phyloP scores from a whole-genome alignment of 2,329 filamentous ascomycete genomes.

The Colletotrichum sp. region DNA sequence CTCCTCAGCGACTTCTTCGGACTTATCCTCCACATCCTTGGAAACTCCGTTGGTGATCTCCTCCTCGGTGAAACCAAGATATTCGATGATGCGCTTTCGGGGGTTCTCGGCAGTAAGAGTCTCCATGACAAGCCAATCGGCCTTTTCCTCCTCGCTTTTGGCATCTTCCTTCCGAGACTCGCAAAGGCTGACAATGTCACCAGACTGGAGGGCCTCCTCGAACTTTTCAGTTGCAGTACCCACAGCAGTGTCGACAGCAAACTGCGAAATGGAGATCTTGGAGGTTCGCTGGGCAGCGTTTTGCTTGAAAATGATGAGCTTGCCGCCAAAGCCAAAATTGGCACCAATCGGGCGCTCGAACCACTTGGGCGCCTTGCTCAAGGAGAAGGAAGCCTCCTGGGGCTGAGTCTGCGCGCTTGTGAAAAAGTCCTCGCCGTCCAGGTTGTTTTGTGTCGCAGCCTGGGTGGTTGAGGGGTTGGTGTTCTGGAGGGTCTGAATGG shows the following conservation, averaged over 20 bases:
- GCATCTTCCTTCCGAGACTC: slow-evolving; percentile 77
- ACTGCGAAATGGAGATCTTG: slow-evolving; percentile 83
- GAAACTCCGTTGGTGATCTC: slow-evolving; percentile 55
- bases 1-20: slow-evolving; percentile 35
- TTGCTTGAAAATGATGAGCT: slow-evolving; percentile 78
- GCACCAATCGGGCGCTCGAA: slow-evolving; percentile 83
- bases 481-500: slow-evolving; percentile 91
- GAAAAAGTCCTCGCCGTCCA: slow-evolving; percentile 97
- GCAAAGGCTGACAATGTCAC: slow-evolving; percentile 80
- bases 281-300: slow-evolving; percentile 66
- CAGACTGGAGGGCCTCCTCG: slow-evolving; percentile 79
- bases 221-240: slow-evolving; percentile 87
- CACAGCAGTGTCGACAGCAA: slow-evolving; percentile 85
- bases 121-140: slow-evolving; percentile 94
- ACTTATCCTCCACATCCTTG: slow-evolving; percentile 29
- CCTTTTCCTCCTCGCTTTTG: slow-evolving; percentile 87
- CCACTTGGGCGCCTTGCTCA: slow-evolving; percentile 89
- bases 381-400: slow-evolving; percentile 86
- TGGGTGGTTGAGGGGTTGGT: slow-evolving; percentile 81
- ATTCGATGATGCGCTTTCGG: slow-evolving; percentile 84
- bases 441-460: slow-evolving; percentile 66
- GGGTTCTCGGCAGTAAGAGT: slow-evolving; percentile 85
- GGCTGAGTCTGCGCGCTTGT: slow-evolving; percentile 90
- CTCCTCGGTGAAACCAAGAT: slow-evolving; percentile 83
- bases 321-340: slow-evolving; percentile 95